A percentile compares a stretch with the other conserved stretches of the same genome.
These are phyloP conservation scores for Globisporangium carolinianum DNA, from an alignment of 352 stramenopile species.

Conservation along the genomic window DNA sequence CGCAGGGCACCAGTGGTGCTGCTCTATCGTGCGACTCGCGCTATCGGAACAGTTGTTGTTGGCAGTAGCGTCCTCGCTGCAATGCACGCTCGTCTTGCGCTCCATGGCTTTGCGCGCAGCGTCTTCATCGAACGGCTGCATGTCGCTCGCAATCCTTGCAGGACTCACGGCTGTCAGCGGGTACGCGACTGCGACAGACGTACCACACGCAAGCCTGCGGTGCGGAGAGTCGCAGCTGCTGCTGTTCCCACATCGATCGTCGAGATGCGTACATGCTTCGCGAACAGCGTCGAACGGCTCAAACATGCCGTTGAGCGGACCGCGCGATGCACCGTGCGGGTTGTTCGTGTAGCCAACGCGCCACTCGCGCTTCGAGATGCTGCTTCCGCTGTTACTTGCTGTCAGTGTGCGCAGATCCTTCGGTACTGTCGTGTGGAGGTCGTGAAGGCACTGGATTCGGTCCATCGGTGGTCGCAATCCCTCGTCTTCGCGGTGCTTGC, in stretches of 20 bases:
- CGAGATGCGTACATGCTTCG: slow-evolving; percentile 5
- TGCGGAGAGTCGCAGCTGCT: too few species aligned
- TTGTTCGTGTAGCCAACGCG: slow-evolving; percentile 45
- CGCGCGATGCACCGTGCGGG: slow-evolving; percentile 11
- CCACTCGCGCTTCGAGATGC: slow-evolving; percentile 24
- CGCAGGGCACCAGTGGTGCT: slow-evolving; percentile 35
- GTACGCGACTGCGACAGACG: slow-evolving; percentile 21
- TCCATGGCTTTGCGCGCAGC: slow-evolving; percentile 14
- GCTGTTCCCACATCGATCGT: too few species aligned
- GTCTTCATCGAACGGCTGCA: slow-evolving; percentile 20
- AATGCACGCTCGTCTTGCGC: slow-evolving; percentile 7
- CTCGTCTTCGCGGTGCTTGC: slow-evolving; percentile 41
- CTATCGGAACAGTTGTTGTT: background rate
- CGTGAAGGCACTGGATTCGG: slow-evolving; percentile 30
- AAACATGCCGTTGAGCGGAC: slow-evolving; percentile 35
- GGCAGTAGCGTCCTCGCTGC: slow-evolving; percentile 1
- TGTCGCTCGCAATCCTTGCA: slow-evolving; percentile 1
- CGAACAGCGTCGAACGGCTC: slow-evolving; percentile 34
- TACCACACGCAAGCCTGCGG: slow-evolving; percentile 3
- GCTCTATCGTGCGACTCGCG: too few species aligned
- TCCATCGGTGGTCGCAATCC: slow-evolving; percentile 43
- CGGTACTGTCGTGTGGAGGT: slow-evolving; percentile 43
- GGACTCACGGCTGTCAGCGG: slow-evolving; percentile 14
- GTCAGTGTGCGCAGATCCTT: slow-evolving; percentile 18
- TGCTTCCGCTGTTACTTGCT: background rate